A percentile compares a stretch with the other conserved stretches of the same genome.
phyloP scores from a whole-genome alignment of 1,284 basidiomycete species.

The Cutaneotrichosporon sp. region DNA sequence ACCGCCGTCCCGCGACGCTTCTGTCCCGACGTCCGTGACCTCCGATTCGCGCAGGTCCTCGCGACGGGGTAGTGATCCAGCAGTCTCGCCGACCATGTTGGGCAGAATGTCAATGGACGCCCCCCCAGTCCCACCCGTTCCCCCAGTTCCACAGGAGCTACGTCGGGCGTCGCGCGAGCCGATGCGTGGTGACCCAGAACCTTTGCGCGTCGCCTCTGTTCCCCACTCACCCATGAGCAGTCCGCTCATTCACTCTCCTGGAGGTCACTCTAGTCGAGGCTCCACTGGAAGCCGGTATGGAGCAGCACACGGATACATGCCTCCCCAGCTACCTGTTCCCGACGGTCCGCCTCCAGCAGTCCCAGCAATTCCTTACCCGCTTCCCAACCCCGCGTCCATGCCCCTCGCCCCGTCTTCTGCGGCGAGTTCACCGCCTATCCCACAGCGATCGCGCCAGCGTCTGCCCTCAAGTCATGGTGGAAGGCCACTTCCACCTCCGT shows the following conservation, averaged over 20 bases:
- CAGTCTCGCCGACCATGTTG: not conserved
- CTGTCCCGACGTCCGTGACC: slow-evolving; percentile 2
- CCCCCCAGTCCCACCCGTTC: not conserved
- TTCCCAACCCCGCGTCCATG: not conserved
- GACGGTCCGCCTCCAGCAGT: not conserved
- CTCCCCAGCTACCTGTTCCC: not conserved
- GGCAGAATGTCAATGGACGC: not conserved
- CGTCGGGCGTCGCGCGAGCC: not conserved
- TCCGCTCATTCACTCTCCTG: not conserved
- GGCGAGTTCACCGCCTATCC: not conserved
- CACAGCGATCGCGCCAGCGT: not conserved
- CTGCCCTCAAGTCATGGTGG: not conserved
- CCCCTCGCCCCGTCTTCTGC: slow-evolving; percentile 2
- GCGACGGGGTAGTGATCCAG: not conserved
- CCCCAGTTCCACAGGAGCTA: slow-evolving; percentile 1
- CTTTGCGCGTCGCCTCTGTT: not conserved
- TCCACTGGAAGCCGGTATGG: not conserved
- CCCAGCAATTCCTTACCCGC: not conserved
- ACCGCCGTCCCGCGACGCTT: slow-evolving; percentile 1
- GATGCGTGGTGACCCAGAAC: not conserved
- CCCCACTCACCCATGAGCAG: not conserved
- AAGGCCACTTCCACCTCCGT: not conserved
- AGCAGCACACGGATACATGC: not conserved
- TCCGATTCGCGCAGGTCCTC: slow-evolving; percentile 5
- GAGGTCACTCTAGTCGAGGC: not conserved